Base-by-base conservation (phyloP, 805 yeast genomes). In the Barnettozyma pratensis region DNA sequence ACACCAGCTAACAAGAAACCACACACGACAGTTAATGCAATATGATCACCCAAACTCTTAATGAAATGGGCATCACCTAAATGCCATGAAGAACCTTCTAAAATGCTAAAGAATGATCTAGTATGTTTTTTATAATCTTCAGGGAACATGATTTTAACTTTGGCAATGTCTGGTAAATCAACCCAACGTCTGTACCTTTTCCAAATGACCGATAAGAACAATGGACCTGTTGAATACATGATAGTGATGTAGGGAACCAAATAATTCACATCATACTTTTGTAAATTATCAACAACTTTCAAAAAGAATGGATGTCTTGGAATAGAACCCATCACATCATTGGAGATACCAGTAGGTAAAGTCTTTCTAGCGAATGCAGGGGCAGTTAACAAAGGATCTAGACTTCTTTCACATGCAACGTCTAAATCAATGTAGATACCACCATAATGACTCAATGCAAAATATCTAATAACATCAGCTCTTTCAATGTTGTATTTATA, bases 61-160 rank as follows among this genome's bases (percentile, higher is more conserved):
- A 90, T 80, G 62, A 87, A 79, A 46, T 80, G 75, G 9, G 97
- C 96, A 65, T 91, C 97, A 55, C 83, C 88, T 60, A 80, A 69
- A 67, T 91, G 97, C 97, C 97, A 91, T 28, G 96, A 86, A 0
- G 96, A 87, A 41, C 97, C 97, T 47, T 79, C 77, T 0, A 88
- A 72, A 47, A 87, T 83, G 37, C 80, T 74, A 66, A 91, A 90
- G 63, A 87, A 86, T 0, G 90, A 76, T 55, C 74, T 69, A 1
- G 74, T 61, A 52, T 74, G 76, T 50, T 77, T 70, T 62, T 85
- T 86, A 66, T 87, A 87, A 63, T 85, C 90, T 37, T 70, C 71
- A 5, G 95, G 92, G 70, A 81, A 76, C 57, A 90, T 68, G 42
- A 89, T 79, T 56, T 87, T 71, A 19, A 88, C 84, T 38, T 73